Evolutionary conservation across 108 stramenopile genomes (phyloP), one percentile per base, ranked within the genome.

Genomic region (Mediolabrus comicus): DNA sequence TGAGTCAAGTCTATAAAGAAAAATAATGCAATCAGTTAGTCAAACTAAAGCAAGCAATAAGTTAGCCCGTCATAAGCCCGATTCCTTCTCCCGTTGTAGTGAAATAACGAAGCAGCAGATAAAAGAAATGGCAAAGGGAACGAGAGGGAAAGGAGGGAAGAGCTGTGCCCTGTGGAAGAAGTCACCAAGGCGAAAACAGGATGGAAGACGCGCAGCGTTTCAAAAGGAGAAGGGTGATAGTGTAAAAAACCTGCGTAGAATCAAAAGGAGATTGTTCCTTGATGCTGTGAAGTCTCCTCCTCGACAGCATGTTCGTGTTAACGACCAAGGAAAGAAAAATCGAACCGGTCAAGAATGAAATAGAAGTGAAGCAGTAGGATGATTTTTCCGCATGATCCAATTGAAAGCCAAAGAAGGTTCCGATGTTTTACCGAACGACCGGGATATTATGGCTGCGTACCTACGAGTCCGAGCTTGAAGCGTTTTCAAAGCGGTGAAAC

Each of bases 261-360:
- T 77, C 57, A 77, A 77, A 33, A 62, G 75, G n/a, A 69, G 61
- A 32, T 36, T 77, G 22, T 77, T 77, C 38, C 68, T 77, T n/a
- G 57, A 77, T 49, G 62, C 55, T 1, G 75, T 77, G 55, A 59
- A 69, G 36, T 41, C 65, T 32, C 13, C 53, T 8, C 34, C 35
- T 9, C 31, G 49, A 16, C 10, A 41, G 4, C 14, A 24, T 31
- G 28, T n/a, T 38, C 22, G 41, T 26, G n/a, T 46, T 27, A 28
- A 8, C 66, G 56, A 38, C 35, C 28, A 33, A 19, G 67, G 28
- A 16, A 68, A 68, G 56, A 58, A 68, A 17, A 68, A 53, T 13
- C 33, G 55, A 28, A 57, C 30, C 26, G 67, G 56, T 16, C 55
- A 57, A 9, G 67, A 57, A 19, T 67, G 67, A 68, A 58, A 26